Conservation (phyloP, 2,329 filamentous ascomycete species). For the Stemphylium lycopersici region DNA sequence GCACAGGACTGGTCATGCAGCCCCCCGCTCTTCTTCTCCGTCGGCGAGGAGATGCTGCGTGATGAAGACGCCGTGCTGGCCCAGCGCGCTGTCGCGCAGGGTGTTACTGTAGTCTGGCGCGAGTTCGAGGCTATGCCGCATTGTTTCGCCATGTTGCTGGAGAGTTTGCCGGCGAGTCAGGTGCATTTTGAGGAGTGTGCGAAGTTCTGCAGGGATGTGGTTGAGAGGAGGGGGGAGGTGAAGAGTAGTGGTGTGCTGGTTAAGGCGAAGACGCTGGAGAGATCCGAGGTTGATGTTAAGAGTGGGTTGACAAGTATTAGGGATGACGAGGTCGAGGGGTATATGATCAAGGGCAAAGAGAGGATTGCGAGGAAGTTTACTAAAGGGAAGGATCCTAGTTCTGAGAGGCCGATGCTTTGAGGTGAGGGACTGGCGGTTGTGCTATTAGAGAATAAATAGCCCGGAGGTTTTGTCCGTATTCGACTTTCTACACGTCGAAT, state of each 20-base stretch:
- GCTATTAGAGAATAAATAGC: not conserved
- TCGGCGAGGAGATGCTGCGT: slow-evolving; percentile 73
- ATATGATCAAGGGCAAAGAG: slow-evolving; percentile 37
- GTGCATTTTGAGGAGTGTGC: slow-evolving; percentile 49
- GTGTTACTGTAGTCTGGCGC: slow-evolving; percentile 68
- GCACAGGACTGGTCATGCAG: slow-evolving; percentile 64
- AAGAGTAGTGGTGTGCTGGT: slow-evolving; percentile 35
- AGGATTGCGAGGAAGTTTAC: slow-evolving; percentile 31
- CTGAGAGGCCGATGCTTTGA: slow-evolving; percentile 34
- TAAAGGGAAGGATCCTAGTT: slow-evolving; percentile 20
- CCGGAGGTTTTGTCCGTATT: not conserved
- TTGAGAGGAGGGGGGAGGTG: slow-evolving; percentile 27
- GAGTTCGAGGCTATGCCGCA: slow-evolving; percentile 85
- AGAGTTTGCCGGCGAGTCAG: slow-evolving; percentile 33
- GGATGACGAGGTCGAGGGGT: slow-evolving; percentile 38
- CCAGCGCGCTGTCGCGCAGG: slow-evolving; percentile 60
- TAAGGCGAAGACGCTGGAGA: slow-evolving; percentile 39
- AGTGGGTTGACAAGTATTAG: slow-evolving; percentile 33
- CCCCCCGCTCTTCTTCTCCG: slow-evolving; percentile 71
- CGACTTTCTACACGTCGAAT: too few relatives aligned
- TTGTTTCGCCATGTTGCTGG: slow-evolving; percentile 61
- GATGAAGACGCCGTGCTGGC: slow-evolving; percentile 71
- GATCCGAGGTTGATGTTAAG: slow-evolving; percentile 32
- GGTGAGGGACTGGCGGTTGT: not conserved
- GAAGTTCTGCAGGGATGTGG: slow-evolving; percentile 38